A percentile compares a stretch with the other conserved stretches of the same genome.
phyloP scores from a whole-genome alignment of 2,329 filamentous ascomycete species.

The Massarina eburnea region DNA sequence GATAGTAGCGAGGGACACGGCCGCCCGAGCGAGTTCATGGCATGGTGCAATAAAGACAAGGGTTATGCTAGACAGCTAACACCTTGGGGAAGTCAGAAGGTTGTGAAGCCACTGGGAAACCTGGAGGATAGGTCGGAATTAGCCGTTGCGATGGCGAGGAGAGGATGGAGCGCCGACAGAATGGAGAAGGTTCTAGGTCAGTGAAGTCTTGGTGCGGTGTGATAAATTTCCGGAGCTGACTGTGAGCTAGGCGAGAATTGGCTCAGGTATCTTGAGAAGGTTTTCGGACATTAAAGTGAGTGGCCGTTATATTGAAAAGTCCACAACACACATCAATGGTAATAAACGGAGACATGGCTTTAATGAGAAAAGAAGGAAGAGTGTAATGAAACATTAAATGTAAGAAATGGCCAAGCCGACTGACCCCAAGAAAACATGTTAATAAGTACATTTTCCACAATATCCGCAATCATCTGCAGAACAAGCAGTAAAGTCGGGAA shows the following conservation, averaged over 20 bases:
- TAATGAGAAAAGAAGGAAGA: background rate
- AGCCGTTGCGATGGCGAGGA: slow-evolving; percentile 42
- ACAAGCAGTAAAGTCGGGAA: slow-evolving; percentile 40
- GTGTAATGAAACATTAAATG: background rate
- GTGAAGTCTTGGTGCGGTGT: background rate
- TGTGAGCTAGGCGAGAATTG: slow-evolving; percentile 41
- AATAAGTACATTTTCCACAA: slow-evolving; percentile 41
- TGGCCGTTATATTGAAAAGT: too few relatives aligned
- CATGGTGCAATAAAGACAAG: slow-evolving; percentile 47
- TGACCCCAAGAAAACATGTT: background rate
- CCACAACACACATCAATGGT: too few relatives aligned
- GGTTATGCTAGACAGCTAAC: slow-evolving; percentile 44
- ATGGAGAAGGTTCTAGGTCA: slow-evolving; percentile 38
- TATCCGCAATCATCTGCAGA: slow-evolving; percentile 40
- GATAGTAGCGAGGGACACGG: slow-evolving; percentile 46
- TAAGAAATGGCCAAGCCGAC: background rate
- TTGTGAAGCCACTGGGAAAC: slow-evolving; percentile 44
- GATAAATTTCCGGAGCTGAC: background rate
- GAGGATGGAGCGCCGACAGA: slow-evolving; percentile 43
- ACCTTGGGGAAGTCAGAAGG: slow-evolving; percentile 46
- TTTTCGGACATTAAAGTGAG: slow-evolving; percentile 20
- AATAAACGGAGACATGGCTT: too few relatives aligned
- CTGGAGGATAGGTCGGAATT: slow-evolving; percentile 40
- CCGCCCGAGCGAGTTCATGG: slow-evolving; percentile 44
- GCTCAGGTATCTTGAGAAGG: slow-evolving; percentile 43